Conservation (phyloP, 495 filamentous ascomycete genomes). For the Penicillium mononematosum region DNA sequence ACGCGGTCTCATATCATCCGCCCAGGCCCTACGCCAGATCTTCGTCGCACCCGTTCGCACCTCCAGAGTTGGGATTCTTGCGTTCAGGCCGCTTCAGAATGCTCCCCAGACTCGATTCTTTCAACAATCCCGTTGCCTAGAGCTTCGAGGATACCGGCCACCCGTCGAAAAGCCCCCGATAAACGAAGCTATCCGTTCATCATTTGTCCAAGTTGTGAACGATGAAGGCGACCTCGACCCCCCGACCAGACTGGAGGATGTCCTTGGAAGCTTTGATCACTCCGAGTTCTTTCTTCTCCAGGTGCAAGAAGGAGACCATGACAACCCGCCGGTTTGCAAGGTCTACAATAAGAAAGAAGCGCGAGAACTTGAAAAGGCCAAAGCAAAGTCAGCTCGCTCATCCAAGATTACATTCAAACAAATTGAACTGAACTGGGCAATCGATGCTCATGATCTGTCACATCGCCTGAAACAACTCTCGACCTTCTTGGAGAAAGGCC, state of each 20-base stretch:
- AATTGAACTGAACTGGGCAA: conserved; percentile 83
- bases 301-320: conserved; percentile 42
- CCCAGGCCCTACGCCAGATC: conserved; percentile 39
- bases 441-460: conserved; percentile 62
- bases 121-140: conserved; percentile 17
- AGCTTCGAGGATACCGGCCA: conserved; percentile 4
- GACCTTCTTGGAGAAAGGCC: conserved; percentile 62
- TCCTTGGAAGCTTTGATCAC: conserved; percentile 51
- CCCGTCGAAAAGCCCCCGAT: conserved; percentile 21
- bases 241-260: conserved; percentile 38
- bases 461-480: conserved; percentile 60
- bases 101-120: conserved; percentile 15
- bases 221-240: conserved; percentile 47
- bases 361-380: conserved; percentile 41
- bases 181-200: conserved; percentile 56
- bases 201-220: conserved; percentile 55
- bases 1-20: conserved; percentile 38
- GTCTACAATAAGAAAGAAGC: conserved; percentile 54
- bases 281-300: conserved; percentile 55
- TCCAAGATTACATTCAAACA: conserved; percentile 55
- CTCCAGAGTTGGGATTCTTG: conserved; percentile 20
- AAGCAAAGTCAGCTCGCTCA: conserved; percentile 38
- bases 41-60: conserved; percentile 31
- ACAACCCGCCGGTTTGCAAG: conserved; percentile 60
- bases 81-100: conserved; percentile 9